phyloP scores from a whole-genome alignment of 202 grass and related monocot genomes.

The Panicum hallii region DNA sequence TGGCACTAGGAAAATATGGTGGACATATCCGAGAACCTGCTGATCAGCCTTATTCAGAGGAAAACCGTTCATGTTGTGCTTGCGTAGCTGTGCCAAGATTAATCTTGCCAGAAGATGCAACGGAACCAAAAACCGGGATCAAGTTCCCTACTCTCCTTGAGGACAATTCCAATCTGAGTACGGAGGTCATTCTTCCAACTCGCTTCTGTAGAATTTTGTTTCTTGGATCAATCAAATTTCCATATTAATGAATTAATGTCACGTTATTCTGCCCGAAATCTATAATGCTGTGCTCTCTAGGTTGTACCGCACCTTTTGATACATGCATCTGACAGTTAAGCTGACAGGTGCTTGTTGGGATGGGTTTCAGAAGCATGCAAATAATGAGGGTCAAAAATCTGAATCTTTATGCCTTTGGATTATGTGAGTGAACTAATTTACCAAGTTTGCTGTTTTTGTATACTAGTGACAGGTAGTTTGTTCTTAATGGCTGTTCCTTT shows the following conservation, averaged over 20 bases:
- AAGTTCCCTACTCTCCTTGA: constrained; percentile 84
- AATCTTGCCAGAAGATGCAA: constrained; percentile 61
- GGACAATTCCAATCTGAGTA: constrained; percentile 62
- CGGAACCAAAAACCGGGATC: constrained; percentile 88
- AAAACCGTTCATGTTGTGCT: constrained; percentile 59
- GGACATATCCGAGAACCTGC: constrained; percentile 25
- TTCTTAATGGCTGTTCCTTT: constrained; percentile 20
- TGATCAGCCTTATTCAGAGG: constrained; percentile 47
- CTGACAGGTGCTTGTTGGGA: constrained; percentile 88
- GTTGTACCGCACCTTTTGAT: not conserved
- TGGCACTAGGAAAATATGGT: constrained; percentile 56
- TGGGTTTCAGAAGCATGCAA: constrained; percentile 80
- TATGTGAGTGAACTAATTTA: constrained; percentile 75
- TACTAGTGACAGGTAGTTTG: constrained; percentile 6
- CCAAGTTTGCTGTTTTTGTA: constrained; percentile 11
- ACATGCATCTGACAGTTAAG: constrained; percentile 21
- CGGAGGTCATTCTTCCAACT: constrained; percentile 57
- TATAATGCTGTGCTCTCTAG: constrained; percentile 7
- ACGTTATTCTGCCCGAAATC: not conserved
- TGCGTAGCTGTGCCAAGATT: constrained; percentile 65
- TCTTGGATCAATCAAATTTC: not conserved
- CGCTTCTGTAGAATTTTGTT: constrained; percentile 20
- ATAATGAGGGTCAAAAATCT: constrained; percentile 85
- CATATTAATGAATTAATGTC: not conserved
- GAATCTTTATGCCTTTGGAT: constrained; percentile 94